Evolutionary conservation across 148 eudicot species (phyloP).

Genomic region (Beta vulgaris): DNA sequence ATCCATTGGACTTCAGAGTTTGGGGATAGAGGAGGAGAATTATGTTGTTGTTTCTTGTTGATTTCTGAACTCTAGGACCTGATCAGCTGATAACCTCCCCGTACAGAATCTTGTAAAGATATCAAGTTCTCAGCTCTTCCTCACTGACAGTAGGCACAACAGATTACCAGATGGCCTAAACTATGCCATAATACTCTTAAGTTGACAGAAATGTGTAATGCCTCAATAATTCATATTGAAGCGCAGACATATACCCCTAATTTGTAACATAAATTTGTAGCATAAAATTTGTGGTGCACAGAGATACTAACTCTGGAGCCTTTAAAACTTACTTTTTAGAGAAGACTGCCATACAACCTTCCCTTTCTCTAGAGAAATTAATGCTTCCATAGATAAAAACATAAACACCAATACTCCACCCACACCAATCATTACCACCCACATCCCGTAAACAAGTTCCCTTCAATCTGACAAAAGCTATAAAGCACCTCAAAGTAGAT

Average conservation of each 20-base stretch:
- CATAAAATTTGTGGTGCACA: background rate
- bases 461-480: constrained; percentile 8
- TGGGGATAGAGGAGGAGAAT: too few relatives aligned
- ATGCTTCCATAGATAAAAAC: constrained; percentile 1
- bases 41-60: too few relatives aligned
- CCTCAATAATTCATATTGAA: constrained; percentile 18
- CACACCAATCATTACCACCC: constrained; percentile 1
- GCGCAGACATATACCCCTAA: constrained; percentile 3
- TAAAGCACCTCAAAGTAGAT: constrained; percentile 9
- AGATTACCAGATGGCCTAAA: too few relatives aligned
- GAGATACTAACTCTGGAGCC: constrained; percentile 10
- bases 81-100: too few relatives aligned
- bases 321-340: constrained; percentile 7
- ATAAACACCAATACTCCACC: background rate
- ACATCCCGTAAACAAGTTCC: background rate
- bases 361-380: constrained; percentile 10
- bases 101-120: too few relatives aligned
- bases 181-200: too few relatives aligned
- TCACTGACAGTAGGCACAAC: too few relatives aligned
- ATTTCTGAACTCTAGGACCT: too few relatives aligned
- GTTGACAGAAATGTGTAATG: constrained; percentile 9
- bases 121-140: too few relatives aligned
- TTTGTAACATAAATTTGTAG: background rate
- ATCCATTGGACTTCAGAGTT: too few relatives aligned
- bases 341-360: constrained; percentile 13